phyloP scores from a whole-genome alignment of 352 stramenopile genomes.

The Phytophthora brassicae region DNA sequence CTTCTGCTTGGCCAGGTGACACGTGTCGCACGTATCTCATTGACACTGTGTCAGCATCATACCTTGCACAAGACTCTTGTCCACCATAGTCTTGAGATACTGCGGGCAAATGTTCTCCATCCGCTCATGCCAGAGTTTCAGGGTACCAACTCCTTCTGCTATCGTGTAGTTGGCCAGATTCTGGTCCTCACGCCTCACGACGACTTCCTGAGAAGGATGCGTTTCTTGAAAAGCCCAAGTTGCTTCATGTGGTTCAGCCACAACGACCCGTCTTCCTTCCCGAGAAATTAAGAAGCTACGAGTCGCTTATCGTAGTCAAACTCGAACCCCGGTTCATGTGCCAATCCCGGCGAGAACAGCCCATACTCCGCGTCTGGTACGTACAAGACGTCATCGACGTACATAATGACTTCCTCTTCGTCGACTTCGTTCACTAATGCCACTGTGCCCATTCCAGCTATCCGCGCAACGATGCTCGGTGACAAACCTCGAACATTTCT shows the following conservation, averaged over 20 bases:
- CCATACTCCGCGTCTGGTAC: too few species aligned
- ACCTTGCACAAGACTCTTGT: conserved; percentile 1
- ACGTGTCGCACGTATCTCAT: neutral
- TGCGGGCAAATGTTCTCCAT: conserved; percentile 10
- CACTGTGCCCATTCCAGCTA: neutral
- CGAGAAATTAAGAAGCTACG: too few species aligned
- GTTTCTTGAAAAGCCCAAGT: conserved; percentile 4
- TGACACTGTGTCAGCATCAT: conserved; percentile 5
- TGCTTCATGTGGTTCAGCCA: neutral
- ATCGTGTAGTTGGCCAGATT: neutral
- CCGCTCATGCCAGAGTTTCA: conserved; percentile 10
- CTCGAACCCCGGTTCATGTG: too few species aligned
- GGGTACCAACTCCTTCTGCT: neutral
- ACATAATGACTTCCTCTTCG: too few species aligned
- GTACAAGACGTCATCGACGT: too few species aligned
- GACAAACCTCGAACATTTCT: neutral
- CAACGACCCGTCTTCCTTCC: neutral
- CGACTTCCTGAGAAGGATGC: neutral
- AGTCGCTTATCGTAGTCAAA: too few species aligned
- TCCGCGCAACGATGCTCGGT: neutral
- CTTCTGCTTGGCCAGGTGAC: conserved; percentile 8
- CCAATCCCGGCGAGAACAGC: too few species aligned
- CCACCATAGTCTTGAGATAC: conserved; percentile 9
- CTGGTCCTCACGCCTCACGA: neutral
- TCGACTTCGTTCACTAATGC: neutral